Conservation (phyloP, 176 grass and related monocot genomes). For the Metroxylon sagu region DNA sequence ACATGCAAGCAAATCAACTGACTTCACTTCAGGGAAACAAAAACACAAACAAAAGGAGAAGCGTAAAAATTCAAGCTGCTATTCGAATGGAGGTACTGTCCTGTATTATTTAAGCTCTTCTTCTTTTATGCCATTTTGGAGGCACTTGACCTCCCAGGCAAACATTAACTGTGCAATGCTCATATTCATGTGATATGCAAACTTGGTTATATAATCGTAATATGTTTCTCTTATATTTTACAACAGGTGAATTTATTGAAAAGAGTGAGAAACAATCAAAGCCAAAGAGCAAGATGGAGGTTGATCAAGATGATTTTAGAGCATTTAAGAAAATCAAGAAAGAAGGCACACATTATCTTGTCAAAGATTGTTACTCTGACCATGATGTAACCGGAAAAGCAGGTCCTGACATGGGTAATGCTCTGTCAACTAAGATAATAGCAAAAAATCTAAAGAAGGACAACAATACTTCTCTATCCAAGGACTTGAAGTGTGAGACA, state of each 20-base stretch:
- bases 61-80: constrained; percentile 48
- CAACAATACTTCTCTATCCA: constrained; percentile 13
- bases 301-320: too few species aligned
- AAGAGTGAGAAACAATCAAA: too few species aligned
- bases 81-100: constrained; percentile 72
- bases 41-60: constrained; percentile 36
- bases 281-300: too few species aligned
- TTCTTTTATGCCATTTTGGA: constrained; percentile 1
- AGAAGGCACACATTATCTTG: constrained; percentile 5
- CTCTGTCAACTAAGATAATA: constrained; percentile 32
- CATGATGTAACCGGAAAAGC: constrained; percentile 26
- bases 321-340: too few species aligned
- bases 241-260: too few species aligned
- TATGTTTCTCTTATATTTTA: constrained; percentile 6
- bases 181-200: too few species aligned
- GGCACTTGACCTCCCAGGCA: too few species aligned
- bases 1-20: constrained; percentile 42
- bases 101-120: constrained; percentile 1
- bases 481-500: constrained; percentile 37
- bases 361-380: constrained; percentile 37
- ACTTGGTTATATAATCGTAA: constrained; percentile 9
- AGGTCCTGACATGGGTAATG: constrained; percentile 34
- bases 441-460: constrained; percentile 3
- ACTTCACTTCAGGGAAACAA: constrained; percentile 43
- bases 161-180: too few species aligned